A percentile compares a stretch with the other conserved stretches of the same genome.
Conservation (phyloP, 768 basidiomycete species). For the Galerina sulciceps region DNA sequence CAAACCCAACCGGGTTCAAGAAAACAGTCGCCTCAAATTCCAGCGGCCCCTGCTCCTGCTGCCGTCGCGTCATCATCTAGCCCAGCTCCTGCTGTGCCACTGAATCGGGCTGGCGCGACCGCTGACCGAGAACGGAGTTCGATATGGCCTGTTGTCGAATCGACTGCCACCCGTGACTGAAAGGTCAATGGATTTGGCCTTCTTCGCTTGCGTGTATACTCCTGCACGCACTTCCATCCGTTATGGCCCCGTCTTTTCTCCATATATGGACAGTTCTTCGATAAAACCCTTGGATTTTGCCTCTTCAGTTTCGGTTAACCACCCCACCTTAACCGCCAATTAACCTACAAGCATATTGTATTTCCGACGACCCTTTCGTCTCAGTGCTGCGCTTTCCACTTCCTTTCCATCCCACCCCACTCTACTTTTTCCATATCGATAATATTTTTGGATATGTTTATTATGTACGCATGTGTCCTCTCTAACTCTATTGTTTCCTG, state of each 20-base stretch:
- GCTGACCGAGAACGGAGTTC: conserved; percentile 29
- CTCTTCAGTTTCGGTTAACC: background rate
- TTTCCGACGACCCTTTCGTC: conserved; percentile 6
- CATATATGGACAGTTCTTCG: background rate
- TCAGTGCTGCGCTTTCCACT: background rate
- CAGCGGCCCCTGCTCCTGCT: conserved; percentile 7
- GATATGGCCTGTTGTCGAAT: conserved; percentile 37
- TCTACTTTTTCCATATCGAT: conserved; percentile 10
- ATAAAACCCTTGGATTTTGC: background rate
- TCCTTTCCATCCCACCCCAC: background rate
- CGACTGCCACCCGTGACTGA: conserved; percentile 12
- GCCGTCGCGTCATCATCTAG: background rate
- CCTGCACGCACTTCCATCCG: background rate
- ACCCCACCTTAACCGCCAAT: background rate
- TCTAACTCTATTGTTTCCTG: background rate
- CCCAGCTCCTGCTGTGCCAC: conserved; percentile 23
- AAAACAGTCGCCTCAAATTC: conserved; percentile 13
- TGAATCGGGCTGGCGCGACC: conserved; percentile 20
- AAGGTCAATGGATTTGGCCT: background rate
- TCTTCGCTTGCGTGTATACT: conserved; percentile 17
- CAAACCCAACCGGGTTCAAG: conserved; percentile 6
- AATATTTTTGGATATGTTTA: conserved; percentile 25
- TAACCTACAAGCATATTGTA: conserved; percentile 14
- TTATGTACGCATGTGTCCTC: conserved; percentile 17
- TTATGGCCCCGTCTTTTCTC: background rate